These are phyloP conservation scores for Naganishia antarctica DNA, from an alignment of 768 basidiomycete genomes.

Conservation along the genomic window DNA sequence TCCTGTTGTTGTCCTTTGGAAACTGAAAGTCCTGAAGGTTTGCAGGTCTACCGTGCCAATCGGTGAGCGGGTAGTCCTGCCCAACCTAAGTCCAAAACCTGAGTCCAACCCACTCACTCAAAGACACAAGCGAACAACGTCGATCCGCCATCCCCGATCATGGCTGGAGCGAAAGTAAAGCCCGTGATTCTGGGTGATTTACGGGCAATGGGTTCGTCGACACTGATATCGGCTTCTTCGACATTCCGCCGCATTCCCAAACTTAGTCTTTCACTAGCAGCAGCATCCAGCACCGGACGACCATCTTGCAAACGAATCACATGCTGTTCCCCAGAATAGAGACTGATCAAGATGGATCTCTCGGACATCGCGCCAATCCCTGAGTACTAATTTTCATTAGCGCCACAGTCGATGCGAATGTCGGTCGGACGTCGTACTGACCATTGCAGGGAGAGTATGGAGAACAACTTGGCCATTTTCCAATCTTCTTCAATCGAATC, in stretches of 20 bases:
- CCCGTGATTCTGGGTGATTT: slow-evolving; percentile 13
- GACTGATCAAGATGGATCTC: slow-evolving; percentile 6
- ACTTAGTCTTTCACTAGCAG: background rate
- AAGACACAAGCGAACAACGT: slow-evolving; percentile 14
- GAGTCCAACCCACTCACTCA: slow-evolving; percentile 12
- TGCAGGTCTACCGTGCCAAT: background rate
- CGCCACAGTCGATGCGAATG: too few species aligned
- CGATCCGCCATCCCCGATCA: background rate
- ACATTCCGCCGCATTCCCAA: background rate
- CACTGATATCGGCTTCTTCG: background rate
- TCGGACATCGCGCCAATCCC: slow-evolving; percentile 5
- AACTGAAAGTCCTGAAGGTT: slow-evolving; percentile 17
- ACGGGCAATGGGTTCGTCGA: background rate
- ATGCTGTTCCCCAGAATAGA: slow-evolving; percentile 17
- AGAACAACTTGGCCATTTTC: slow-evolving; percentile 8
- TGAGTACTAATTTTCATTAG: too few species aligned
- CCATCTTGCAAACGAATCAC: background rate
- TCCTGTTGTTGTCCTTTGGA: slow-evolving; percentile 13
- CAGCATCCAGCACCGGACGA: background rate
- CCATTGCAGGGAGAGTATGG: slow-evolving; percentile 10
- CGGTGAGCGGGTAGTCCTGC: background rate
- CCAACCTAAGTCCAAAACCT: too few species aligned
- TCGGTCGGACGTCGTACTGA: too few species aligned
- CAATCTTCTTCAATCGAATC: background rate
- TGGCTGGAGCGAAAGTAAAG: slow-evolving; percentile 3